phyloP scores from a whole-genome alignment of 2,329 filamentous ascomycete genomes.

The Venturia pyrina region DNA sequence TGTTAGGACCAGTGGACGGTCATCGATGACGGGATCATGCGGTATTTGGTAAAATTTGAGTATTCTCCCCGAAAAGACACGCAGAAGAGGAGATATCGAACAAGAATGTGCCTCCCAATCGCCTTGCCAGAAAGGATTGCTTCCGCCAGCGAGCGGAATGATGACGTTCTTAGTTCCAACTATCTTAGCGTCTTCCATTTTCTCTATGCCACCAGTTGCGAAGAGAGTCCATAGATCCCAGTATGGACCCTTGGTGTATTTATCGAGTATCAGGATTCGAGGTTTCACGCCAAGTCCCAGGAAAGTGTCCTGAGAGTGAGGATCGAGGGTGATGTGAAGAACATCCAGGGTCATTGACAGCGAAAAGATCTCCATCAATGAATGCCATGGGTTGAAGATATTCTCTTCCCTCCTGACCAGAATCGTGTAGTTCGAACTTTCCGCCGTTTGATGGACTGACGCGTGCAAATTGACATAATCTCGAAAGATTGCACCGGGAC shows the following conservation, averaged over 20 bases:
- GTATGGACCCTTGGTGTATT: neutral
- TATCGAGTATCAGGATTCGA: neutral
- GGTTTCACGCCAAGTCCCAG: neutral
- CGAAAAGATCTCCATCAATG: neutral
- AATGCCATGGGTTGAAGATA: neutral
- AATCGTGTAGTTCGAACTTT: neutral
- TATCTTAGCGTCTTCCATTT: neutral
- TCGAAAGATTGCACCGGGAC: neutral
- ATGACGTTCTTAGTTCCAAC: conserved; percentile 20
- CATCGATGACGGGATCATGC: neutral
- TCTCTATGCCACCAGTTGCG: neutral
- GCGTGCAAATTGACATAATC: neutral
- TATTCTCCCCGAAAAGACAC: neutral
- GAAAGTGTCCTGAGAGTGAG: neutral
- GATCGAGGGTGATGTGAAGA: neutral
- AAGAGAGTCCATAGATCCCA: neutral
- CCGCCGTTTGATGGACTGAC: neutral
- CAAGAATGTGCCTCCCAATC: conserved; percentile 28
- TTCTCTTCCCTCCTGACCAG: neutral
- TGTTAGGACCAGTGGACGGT: neutral
- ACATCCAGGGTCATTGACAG: neutral
- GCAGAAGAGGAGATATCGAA: conserved; percentile 19
- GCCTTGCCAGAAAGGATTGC: conserved; percentile 35
- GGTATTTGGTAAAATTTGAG: neutral
- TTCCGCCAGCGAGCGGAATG: conserved; percentile 31